Percentiles rank a stretch among this genome's conserved stretches.
These are phyloP conservation scores for Dysphania ambrosioides DNA, from an alignment of 148 eudicot species.

Conservation along the genomic window DNA sequence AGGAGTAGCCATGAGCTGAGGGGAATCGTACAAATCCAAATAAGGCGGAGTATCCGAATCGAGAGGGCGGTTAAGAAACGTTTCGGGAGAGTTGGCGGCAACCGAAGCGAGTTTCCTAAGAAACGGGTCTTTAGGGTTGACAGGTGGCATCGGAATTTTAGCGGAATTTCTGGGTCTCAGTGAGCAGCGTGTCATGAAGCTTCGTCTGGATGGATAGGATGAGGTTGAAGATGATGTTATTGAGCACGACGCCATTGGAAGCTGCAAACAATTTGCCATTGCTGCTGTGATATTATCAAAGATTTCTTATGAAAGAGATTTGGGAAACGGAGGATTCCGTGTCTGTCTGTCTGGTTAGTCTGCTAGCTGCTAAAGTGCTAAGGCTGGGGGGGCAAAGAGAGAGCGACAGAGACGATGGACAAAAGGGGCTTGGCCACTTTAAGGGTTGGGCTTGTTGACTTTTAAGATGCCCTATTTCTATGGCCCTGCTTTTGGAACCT, in stretches of 20 bases:
- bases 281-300: too few species aligned
- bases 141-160: conserved; percentile 56
- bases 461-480: too few species aligned
- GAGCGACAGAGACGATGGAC: too few species aligned
- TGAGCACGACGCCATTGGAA: conserved; percentile 46
- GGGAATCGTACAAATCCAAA: conserved; percentile 60
- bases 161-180: conserved; percentile 28
- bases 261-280: conserved; percentile 44
- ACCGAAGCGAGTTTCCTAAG: conserved; percentile 56
- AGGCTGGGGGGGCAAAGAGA: too few species aligned
- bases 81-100: conserved; percentile 59
- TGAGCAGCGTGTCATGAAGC: conserved; percentile 25
- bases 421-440: too few species aligned
- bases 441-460: too few species aligned
- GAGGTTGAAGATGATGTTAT: conserved; percentile 40
- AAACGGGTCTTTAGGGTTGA: conserved; percentile 86
- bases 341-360: too few species aligned
- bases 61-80: conserved; percentile 38
- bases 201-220: conserved; percentile 16
- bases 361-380: too few species aligned
- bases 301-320: too few species aligned
- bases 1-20: conserved; percentile 69
- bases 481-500: too few species aligned
- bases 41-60: conserved; percentile 57
- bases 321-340: too few species aligned